Evolutionary conservation across 208 protist species (phyloP).

Genomic region (Trypanosoma mega): DNA sequence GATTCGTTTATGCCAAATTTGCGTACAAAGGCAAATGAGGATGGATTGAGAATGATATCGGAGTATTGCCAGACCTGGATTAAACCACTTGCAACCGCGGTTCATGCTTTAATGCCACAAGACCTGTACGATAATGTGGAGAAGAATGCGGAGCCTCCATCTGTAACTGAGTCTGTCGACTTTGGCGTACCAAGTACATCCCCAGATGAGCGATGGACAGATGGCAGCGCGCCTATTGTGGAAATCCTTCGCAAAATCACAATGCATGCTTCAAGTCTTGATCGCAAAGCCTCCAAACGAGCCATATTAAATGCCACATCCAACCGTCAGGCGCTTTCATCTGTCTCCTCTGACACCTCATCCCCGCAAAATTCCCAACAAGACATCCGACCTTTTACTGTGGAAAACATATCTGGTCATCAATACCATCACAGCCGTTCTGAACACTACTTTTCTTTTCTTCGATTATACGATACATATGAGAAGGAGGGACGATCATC

Average conservation of each 20-base stretch:
- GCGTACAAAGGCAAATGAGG: conserved; percentile 9
- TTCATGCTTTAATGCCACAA: conserved; percentile 57
- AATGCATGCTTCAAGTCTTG: conserved; percentile 72
- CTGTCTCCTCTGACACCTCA: conserved; percentile 25
- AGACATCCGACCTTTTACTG: conserved; percentile 2
- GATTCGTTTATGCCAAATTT: conserved; percentile 28
- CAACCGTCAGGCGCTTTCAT: conserved; percentile 19
- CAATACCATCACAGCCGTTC: conserved; percentile 40
- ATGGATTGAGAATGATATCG: conserved; percentile 27
- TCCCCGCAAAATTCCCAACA: conserved; percentile 19
- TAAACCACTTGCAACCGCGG: conserved; percentile 35
- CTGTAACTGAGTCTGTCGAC: conserved; percentile 8
- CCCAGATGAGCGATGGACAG: conserved; percentile 21
- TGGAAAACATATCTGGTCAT: conserved; percentile 6
- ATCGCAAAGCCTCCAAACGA: conserved; percentile 77
- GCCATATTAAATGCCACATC: conserved; percentile 77
- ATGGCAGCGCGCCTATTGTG: conserved; percentile 48
- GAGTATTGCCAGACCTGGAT: conserved; percentile 57
- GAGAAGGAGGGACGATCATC: conserved; percentile 49
- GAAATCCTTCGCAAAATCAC: conserved; percentile 70
- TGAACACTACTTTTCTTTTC: conserved; percentile 90
- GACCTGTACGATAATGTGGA: conserved; percentile 79
- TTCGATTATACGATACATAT: conserved; percentile 82
- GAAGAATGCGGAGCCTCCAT: conserved; percentile 39
- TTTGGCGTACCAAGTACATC: conserved; percentile 8